Base-by-base conservation (phyloP, 176 grass and related monocot genomes). In the Raddia guianensis region DNA sequence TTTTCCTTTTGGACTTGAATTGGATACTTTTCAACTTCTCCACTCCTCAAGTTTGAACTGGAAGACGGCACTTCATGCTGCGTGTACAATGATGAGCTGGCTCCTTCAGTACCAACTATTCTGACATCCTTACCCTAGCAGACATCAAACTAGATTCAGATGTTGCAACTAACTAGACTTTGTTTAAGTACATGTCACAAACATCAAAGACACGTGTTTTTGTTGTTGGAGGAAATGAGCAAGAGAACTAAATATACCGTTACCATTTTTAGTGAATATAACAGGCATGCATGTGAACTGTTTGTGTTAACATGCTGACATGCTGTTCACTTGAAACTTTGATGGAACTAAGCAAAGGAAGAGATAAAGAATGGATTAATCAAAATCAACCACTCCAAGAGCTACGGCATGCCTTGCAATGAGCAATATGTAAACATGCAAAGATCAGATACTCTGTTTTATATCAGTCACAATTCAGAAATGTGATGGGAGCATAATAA, bases 71-170 rank as follows among this genome's bases (percentile, higher is more conserved):
- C 33, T 86, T 86, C 78, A 85, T 4, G 43, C 15, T 78, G 83
- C 35, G 49, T 67, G 46, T 66, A 42, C 34, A 82, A 51, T 58
- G 78, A 76, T 66, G 83, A 77, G 33, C 83, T 82, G 33, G 83
- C 50, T 8, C 72, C 73, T 82, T 73, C 78, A 82, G 72, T 82
- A 77, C 43, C 27, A 77, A 66, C 12, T 61, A 81, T 49, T 13
- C 50, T 86, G 66, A 71, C 74, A 77, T 89, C 78, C 67, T 89
- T 85, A 0, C 83, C 87, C 87, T 89, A 76, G 44, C 8, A 77
- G 59, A 12, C 81, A 57, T 57, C 40, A 76, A 76, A 81, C 40
- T 64, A 80, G 27, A 27, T 34, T 80, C 47, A 85, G 72, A 43
- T 81, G 21, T 69, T 75, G 72, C 55, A 82, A 75, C 32, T 43